Evolutionary conservation across 129 eudicot genomes (phyloP).

Genomic region (Escallonia rubra): DNA sequence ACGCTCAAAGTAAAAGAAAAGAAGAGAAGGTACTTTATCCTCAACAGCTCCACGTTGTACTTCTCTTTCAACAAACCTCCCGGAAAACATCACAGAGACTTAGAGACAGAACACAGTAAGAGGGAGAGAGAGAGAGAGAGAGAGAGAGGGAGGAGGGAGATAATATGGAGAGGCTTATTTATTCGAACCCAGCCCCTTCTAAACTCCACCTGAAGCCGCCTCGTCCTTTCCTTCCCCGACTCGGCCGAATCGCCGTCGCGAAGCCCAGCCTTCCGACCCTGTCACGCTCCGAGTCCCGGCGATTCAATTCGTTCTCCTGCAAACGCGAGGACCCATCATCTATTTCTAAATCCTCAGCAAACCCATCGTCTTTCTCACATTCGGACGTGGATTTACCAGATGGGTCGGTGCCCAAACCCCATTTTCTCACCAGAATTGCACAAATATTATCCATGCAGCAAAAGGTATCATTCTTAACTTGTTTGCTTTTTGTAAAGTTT

Average conservation of each 20-base stretch:
- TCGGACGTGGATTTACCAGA: conserved; percentile 15
- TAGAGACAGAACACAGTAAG: no score
- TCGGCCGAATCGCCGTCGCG: conserved; percentile 31
- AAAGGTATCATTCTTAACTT: conserved; percentile 17
- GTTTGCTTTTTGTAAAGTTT: no score
- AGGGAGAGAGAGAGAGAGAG: conserved; percentile 2
- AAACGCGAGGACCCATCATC: conserved; percentile 13
- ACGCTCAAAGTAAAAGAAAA: no score
- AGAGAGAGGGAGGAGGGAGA: conserved; percentile 1
- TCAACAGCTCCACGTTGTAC: neutral
- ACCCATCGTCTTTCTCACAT: conserved; percentile 5
- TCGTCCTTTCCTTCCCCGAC: conserved; percentile 42
- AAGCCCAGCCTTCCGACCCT: conserved; percentile 14
- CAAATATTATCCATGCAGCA: conserved; percentile 23
- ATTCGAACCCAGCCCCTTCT: conserved; percentile 28
- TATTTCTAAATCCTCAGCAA: conserved; percentile 13
- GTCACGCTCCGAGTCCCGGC: conserved; percentile 19
- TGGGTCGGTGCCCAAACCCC: conserved; percentile 30
- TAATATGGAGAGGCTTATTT: conserved; percentile 59
- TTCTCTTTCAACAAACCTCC: no score
- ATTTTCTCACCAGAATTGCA: conserved; percentile 6
- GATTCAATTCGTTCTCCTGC: conserved; percentile 33
- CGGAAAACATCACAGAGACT: no score
- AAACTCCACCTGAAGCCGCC: conserved; percentile 39
- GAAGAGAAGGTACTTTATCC: neutral